phyloP scores from a whole-genome alignment of 768 basidiomycete species.

The Lactarius hengduanensis region DNA sequence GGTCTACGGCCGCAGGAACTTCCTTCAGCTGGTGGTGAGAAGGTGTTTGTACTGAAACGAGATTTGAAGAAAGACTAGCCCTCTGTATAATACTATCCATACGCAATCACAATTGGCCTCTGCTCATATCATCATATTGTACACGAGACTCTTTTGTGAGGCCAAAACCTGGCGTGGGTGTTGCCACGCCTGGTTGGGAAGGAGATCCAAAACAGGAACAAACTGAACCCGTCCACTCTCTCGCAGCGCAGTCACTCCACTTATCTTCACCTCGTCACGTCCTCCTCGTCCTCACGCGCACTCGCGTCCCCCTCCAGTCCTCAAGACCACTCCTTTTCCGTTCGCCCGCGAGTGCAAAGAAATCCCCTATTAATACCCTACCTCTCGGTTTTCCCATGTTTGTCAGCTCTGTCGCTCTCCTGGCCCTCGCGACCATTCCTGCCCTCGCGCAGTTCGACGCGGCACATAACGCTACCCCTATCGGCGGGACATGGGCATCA shows the following conservation, averaged over 20 bases:
- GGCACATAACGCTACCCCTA: slow-evolving; percentile 62
- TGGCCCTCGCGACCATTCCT: slow-evolving; percentile 29
- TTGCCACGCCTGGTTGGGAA: slow-evolving; percentile 12
- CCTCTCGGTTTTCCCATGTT: slow-evolving; percentile 1
- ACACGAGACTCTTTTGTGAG: too few relatives aligned
- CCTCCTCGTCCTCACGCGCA: slow-evolving; percentile 21
- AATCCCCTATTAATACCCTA: not conserved
- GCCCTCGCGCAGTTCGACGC: slow-evolving; percentile 37
- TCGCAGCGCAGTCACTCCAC: slow-evolving; percentile 21
- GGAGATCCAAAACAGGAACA: slow-evolving; percentile 27
- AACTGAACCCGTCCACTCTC: slow-evolving; percentile 21
- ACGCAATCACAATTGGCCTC: slow-evolving; percentile 9
- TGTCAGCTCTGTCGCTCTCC: slow-evolving; percentile 26
- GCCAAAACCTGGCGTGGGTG: not conserved
- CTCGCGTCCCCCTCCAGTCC: not conserved
- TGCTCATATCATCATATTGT: slow-evolving; percentile 17
- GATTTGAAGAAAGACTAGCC: slow-evolving; percentile 80
- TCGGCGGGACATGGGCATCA: slow-evolving; percentile 85
- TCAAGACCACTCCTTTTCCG: not conserved
- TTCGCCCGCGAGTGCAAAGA: not conserved
- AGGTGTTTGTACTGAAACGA: slow-evolving; percentile 70
- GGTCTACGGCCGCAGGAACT: slow-evolving; percentile 62
- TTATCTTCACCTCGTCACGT: slow-evolving; percentile 23
- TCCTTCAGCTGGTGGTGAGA: slow-evolving; percentile 62
- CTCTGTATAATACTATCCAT: slow-evolving; percentile 21